Conservation (phyloP, 306 rosid genomes). For the Quercus alba region DNA sequence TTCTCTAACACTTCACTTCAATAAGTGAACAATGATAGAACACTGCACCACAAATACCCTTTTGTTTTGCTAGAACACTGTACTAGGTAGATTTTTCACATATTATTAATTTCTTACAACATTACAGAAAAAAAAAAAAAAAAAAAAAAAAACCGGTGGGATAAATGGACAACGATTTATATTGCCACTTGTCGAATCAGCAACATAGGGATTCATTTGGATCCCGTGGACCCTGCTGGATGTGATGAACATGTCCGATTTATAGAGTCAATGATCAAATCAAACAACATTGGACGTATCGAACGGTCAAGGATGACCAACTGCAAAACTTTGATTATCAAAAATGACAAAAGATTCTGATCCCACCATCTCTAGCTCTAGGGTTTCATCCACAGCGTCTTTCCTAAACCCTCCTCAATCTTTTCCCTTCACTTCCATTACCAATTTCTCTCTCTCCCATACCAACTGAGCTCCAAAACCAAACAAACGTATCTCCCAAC, state of each 20-base stretch:
- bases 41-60: no score
- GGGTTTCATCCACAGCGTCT: conserved; percentile 36
- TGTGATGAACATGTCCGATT: not conserved
- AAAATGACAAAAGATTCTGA: conserved; percentile 12
- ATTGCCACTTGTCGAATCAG: conserved; percentile 1
- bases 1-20: no score
- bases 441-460: not conserved
- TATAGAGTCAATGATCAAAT: not conserved
- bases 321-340: not conserved
- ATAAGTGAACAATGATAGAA: no score
- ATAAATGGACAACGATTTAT: not conserved
- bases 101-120: no score
- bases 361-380: conserved; percentile 32
- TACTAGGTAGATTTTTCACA: no score
- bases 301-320: conserved; percentile 9
- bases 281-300: conserved; percentile 4
- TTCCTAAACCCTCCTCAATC: conserved; percentile 3
- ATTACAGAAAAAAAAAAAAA: no score
- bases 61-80: no score
- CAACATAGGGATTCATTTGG: not conserved
- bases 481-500: not conserved
- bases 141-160: no score
- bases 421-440: not conserved
- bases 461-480: not conserved
- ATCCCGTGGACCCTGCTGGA: not conserved